Conservation (phyloP, 2,329 filamentous ascomycete species). For the Arachnomyces sp. region DNA sequence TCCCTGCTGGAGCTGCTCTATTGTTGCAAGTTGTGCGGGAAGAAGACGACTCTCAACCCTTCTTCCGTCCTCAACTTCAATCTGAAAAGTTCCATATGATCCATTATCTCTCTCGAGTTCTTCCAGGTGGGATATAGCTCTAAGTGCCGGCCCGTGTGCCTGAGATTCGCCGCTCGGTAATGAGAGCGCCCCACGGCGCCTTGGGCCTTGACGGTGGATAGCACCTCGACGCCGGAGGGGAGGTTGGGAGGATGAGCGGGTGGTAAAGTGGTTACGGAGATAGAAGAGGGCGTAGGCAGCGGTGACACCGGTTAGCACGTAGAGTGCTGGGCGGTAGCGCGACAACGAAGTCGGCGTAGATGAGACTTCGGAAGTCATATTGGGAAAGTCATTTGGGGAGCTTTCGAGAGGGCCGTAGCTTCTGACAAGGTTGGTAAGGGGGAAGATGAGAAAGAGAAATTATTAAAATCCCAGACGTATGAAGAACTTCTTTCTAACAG, state of each 20-base stretch:
- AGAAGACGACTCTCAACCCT: constrained; percentile 35
- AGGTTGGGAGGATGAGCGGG: constrained; percentile 17
- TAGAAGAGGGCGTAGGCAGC: constrained; percentile 36
- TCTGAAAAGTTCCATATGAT: constrained; percentile 36
- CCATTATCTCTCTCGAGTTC: constrained; percentile 33
- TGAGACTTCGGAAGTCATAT: constrained; percentile 17
- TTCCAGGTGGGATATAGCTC: constrained; percentile 33
- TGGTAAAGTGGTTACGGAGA: constrained; percentile 27
- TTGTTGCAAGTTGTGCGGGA: constrained; percentile 35
- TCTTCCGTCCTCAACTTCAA: constrained; percentile 35
- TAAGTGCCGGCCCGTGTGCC: constrained; percentile 5
- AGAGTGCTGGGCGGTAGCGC: constrained; percentile 34
- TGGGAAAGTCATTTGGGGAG: too few relatives aligned
- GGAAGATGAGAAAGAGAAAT: too few relatives aligned
- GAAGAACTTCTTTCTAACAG: too few relatives aligned
- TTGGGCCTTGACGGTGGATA: constrained; percentile 24
- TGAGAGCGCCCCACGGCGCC: constrained; percentile 11
- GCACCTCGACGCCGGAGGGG: constrained; percentile 31
- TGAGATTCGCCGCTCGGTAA: constrained; percentile 9
- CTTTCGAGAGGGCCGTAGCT: too few relatives aligned
- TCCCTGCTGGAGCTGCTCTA: constrained; percentile 35
- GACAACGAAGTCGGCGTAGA: constrained; percentile 25
- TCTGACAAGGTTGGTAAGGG: too few relatives aligned
- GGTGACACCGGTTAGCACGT: constrained; percentile 35
- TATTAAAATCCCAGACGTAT: too few relatives aligned